Evolutionary conservation across 345 rosid species (phyloP), one percentile per base, ranked within the genome.

Genomic region (Geranium brycei): DNA sequence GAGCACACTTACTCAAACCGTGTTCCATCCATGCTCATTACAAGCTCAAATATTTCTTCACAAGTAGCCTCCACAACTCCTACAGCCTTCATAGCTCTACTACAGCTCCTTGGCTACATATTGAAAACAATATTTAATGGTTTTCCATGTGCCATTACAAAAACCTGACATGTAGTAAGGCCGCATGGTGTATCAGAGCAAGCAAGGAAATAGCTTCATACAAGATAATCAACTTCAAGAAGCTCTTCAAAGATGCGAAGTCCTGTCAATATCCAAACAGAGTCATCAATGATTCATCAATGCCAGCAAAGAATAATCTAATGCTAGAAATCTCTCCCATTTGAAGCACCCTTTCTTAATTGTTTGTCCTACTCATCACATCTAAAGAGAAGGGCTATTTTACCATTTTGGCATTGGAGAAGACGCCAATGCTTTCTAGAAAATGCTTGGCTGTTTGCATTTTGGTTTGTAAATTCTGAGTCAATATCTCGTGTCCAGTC

Each of bases 171-270:
- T 68, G 64, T 58, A 51, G 65, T 16, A 67, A 73, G 63, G 63
- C 59, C 7, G 59, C 31, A 58, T 64, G 69, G 31, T 64, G 19
- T 59, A 30, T 47, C 63, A 57, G 76, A 53, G 69, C 18, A 71
- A 73, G 62, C 55, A 75, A 66, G 31, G 6, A 57, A 64, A 72
- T 16, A 64, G 60, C 40, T 62, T 64, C 89, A 57, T 85, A 95
- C 99, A 74, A 95, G 99, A 78, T 95, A 95, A 75, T 95, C 99
- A 66, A 91, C 96, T 81, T 91, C 97, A 76, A 95, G 85, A 72
- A 85, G 93, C 86, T 95, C 99, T 81, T 95, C 99, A 85, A 95
- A 91, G 74, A 95, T 91, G 75, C 99, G 95, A 38, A 95, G 96
- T 64, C 99, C 99, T 95, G 89, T 72, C 66, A 79, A 55, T 59